Percentiles rank a stretch among this genome's conserved stretches.
Evolutionary conservation across 2,329 filamentous ascomycete genomes (phyloP).

Genomic region (Colletotrichum paranaense): DNA sequence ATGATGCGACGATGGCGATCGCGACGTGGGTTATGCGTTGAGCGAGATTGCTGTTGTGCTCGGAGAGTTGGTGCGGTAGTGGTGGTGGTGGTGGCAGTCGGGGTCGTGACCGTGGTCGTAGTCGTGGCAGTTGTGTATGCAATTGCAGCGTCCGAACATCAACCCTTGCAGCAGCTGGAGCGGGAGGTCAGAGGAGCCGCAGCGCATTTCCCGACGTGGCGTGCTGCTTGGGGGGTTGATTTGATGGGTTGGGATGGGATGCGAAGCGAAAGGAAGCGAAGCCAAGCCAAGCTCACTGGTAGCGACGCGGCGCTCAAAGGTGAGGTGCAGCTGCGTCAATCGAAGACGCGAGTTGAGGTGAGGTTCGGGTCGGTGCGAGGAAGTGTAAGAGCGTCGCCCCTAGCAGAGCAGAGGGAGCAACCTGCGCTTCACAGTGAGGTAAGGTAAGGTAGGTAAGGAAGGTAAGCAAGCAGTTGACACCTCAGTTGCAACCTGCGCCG

Average conservation of each 20-base stretch:
- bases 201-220: slow-evolving; percentile 34
- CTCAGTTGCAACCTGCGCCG: slow-evolving; percentile 8
- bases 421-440: too few relatives aligned
- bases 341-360: slow-evolving; percentile 27
- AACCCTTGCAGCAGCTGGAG: slow-evolving; percentile 35
- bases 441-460: too few relatives aligned
- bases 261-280: slow-evolving; percentile 19
- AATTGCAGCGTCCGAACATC: slow-evolving; percentile 30
- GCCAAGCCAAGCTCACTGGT: not conserved
- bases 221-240: slow-evolving; percentile 28
- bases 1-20: slow-evolving; percentile 10
- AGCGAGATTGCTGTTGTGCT: slow-evolving; percentile 10
- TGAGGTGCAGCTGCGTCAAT: slow-evolving; percentile 26
- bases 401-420: not conserved
- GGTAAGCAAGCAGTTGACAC: not conserved
- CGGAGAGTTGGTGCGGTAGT: slow-evolving; percentile 16
- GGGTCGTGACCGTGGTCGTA: slow-evolving; percentile 19
- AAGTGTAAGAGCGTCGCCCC: slow-evolving; percentile 13
- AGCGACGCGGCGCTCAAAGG: slow-evolving; percentile 5
- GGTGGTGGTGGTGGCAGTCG: not conserved
- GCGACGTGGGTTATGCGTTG: slow-evolving; percentile 24
- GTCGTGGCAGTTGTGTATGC: slow-evolving; percentile 24
- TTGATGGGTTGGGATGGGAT: slow-evolving; percentile 26
- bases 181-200: slow-evolving; percentile 31
- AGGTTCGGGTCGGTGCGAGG: slow-evolving; percentile 19